phyloP scores from a whole-genome alignment of 148 eudicot genomes.

The Rhododendron ovatum region DNA sequence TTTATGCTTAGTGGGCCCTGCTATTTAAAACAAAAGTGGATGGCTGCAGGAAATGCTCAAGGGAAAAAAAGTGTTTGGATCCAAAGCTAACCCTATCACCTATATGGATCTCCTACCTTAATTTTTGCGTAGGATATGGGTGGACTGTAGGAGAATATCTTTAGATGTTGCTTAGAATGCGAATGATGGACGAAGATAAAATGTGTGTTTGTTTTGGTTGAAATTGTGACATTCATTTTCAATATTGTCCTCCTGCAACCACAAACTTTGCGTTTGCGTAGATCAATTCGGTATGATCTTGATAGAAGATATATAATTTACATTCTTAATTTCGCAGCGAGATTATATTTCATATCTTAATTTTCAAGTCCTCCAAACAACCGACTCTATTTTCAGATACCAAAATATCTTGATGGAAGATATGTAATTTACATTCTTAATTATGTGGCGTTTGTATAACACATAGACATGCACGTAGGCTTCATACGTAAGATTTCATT shows the following conservation, averaged over 20 bases:
- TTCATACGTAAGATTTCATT: not conserved
- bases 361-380: not conserved
- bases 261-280: not conserved
- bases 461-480: not conserved
- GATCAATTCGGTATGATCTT: too few relatives aligned
- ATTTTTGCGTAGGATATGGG: not conserved
- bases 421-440: not conserved
- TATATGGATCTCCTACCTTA: not conserved
- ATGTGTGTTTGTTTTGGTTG: not conserved
- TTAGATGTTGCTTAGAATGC: not conserved
- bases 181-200: not conserved
- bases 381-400: not conserved
- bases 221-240: not conserved
- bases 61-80: slow-evolving; percentile 34
- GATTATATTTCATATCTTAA: not conserved
- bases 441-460: not conserved
- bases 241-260: not conserved
- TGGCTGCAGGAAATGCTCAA: not conserved
- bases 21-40: slow-evolving; percentile 16
- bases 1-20: slow-evolving; percentile 8
- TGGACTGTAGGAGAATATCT: not conserved
- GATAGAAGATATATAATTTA: too few relatives aligned
- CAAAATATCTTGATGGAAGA: not conserved
- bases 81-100: slow-evolving; percentile 26
- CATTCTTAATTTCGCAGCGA: not conserved